Evolutionary conservation across 768 basidiomycete genomes (phyloP).

Genomic region (Cystoderma amianthinum): DNA sequence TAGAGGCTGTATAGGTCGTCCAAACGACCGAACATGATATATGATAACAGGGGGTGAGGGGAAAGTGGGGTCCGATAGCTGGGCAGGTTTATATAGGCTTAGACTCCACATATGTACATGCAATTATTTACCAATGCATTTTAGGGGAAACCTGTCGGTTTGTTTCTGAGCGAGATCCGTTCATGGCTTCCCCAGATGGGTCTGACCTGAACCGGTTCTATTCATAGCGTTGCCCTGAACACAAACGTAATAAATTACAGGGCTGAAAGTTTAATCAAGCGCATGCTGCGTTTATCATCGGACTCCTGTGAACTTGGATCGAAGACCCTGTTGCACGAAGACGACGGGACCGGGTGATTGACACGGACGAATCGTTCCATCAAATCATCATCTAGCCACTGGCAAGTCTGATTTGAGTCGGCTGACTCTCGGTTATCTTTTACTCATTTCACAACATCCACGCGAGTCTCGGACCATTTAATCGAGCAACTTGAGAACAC

Average conservation of each 20-base stretch:
- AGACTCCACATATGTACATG: too few species aligned
- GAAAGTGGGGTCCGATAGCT: background rate
- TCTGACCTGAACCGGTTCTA: background rate
- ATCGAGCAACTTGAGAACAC: slow-evolving; percentile 2
- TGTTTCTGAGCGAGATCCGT: background rate
- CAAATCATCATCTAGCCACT: background rate
- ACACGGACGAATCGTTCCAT: slow-evolving; percentile 1
- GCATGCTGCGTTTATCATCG: background rate
- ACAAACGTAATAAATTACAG: background rate
- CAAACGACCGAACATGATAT: slow-evolving; percentile 19
- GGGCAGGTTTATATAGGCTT: background rate
- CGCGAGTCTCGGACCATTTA: slow-evolving; percentile 3
- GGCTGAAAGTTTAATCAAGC: background rate
- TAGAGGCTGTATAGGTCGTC: slow-evolving; percentile 12
- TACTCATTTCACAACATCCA: background rate
- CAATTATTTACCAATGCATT: too few species aligned
- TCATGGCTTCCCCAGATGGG: background rate
- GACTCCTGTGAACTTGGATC: background rate
- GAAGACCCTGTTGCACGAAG: slow-evolving; percentile 4
- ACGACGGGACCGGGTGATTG: slow-evolving; percentile 8
- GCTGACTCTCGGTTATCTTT: background rate
- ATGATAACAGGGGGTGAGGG: slow-evolving; percentile 1
- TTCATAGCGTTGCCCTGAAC: background rate
- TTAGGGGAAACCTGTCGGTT: background rate
- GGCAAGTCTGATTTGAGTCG: slow-evolving; percentile 25